phyloP scores from a whole-genome alignment of 2,329 filamentous ascomycete genomes.

The Calycina herbarum region DNA sequence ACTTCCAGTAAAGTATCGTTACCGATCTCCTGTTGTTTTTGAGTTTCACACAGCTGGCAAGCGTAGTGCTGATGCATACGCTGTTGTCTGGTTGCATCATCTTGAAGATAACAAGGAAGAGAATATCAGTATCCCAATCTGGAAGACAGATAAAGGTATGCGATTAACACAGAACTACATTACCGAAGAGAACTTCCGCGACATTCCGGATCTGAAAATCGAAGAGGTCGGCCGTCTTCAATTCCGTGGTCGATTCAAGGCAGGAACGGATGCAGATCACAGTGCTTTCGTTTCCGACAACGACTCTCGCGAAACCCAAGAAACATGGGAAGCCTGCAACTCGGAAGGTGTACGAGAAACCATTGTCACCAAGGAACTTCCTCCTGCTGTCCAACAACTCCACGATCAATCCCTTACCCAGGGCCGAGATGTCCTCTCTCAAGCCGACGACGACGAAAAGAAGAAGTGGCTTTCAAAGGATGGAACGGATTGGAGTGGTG shows the following conservation, averaged over 20 bases:
- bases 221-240: constrained; percentile 78
- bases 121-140: constrained; percentile 85
- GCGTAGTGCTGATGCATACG: constrained; percentile 71
- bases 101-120: constrained; percentile 76
- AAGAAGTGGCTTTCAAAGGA: constrained; percentile 75
- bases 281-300: constrained; percentile 82
- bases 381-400: constrained; percentile 68
- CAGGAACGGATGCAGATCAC: constrained; percentile 86
- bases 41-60: constrained; percentile 75
- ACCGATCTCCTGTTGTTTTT: constrained; percentile 85
- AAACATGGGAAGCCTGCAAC: constrained; percentile 90
- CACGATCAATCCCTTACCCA: constrained; percentile 80
- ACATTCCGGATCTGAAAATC: constrained; percentile 73
- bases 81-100: constrained; percentile 82
- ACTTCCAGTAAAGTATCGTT: constrained; percentile 86
- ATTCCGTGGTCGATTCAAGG: constrained; percentile 81
- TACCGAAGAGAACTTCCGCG: constrained; percentile 70
- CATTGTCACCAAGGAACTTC: constrained; percentile 71
- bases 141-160: constrained; percentile 73
- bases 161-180: constrained; percentile 91
- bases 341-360: constrained; percentile 79
- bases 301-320: constrained; percentile 86
- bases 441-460: constrained; percentile 70
- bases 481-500: constrained; percentile 83
- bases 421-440: constrained; percentile 76